Conservation (phyloP, 306 rosid genomes). For the Medicago truncatula region MtrunA17r5.0-ANR NC_053048.1:37121001-37121500, state of each 20-base stretch:
- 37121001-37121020: no score
- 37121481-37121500: constrained; percentile 36
- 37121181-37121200: neutral
- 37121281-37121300: constrained; percentile 74
- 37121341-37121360: constrained; percentile 75
- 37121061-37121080: neutral
- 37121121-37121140: neutral
- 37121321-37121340: constrained; percentile 56
- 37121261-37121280: constrained; percentile 78
- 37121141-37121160: neutral
- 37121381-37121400: constrained; percentile 87
- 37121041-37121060: neutral
- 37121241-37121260: neutral
- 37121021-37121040: no score
- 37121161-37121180: neutral
- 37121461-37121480: constrained; percentile 39
- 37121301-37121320: constrained; percentile 47
- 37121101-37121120: neutral
- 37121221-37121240: no score
- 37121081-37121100: neutral
- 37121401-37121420: constrained; percentile 89
- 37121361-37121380: constrained; percentile 69
- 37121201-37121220: neutral
- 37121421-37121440: constrained; percentile 20
- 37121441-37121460: constrained; percentile 22